Evolutionary conservation across 148 eudicot species (phyloP), one percentile per base, ranked within the genome.

Genomic region (Pharnaceum exiguum): DNA sequence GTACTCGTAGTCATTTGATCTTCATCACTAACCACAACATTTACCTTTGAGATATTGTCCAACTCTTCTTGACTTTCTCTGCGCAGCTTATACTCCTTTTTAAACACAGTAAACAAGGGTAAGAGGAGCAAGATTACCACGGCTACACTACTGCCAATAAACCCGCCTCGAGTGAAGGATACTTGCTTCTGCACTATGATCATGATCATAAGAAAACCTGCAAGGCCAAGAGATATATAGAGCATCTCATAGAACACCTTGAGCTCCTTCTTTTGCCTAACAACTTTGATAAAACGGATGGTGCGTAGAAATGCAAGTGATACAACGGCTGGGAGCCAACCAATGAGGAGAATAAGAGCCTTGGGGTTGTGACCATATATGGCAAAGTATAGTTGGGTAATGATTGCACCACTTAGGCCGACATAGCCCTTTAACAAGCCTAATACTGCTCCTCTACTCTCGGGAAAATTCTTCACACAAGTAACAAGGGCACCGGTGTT

Each of bases 251-350:
- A 76, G 39, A 76, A 76, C 7, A 72, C 36, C 26, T 71, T 76
- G 7, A 63, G 50, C 29, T 67, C 73, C 23, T 59, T 68, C 10
- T 51, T 67, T 15, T 45, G 66, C 35, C 57, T 49, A 21, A 45
- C 61, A 0, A 59, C 44, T 37, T 59, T 63, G 53, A 76, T 31
- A 7, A 51, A 71, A 1, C 80, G 57, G 46, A 76, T 67, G 7
- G 73, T 76, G 5, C 73, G 55, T 52, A 76, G 21, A 45, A 76
- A 76, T 5, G 13, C 59, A 1, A 76, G 21, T 8, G 76, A 71
- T 52, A 76, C 44, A 7, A 31, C 80, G 0, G 80, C 73, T 0
- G 80, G 80, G 35, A 76, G 49, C 80, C 80, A 76, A 10, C 76
- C 80, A n/a, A 76, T 76, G 9, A 76, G 55, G 7, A 76, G 66